Evolutionary conservation across 139 green algal species (phyloP).

Genomic region (Chlorella vulgaris): DNA sequence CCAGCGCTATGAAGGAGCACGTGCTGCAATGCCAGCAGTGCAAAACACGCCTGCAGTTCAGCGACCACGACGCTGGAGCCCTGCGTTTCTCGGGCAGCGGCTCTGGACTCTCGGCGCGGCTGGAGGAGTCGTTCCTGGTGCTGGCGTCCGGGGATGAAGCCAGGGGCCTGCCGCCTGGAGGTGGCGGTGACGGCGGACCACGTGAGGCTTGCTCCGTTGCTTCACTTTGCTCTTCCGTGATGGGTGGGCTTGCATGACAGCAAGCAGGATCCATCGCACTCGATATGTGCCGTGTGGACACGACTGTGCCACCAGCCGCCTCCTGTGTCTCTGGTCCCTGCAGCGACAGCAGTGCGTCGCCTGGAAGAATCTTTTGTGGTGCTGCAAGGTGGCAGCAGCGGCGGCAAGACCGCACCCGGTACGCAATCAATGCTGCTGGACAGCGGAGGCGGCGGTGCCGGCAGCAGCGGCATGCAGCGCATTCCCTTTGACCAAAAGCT

Average conservation of each 20-base stretch:
- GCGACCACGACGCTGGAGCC: conserved; percentile 2
- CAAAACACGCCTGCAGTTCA: conserved; percentile 45
- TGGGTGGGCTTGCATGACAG: no score
- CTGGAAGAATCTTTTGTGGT: conserved; percentile 84
- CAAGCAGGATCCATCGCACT: no score
- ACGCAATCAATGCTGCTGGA: neutral
- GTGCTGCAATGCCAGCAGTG: conserved; percentile 57
- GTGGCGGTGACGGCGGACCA: no score
- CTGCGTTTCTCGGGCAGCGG: conserved; percentile 15
- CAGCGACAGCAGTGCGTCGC: conserved; percentile 5
- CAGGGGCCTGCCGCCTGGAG: no score
- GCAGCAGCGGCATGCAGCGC: conserved; percentile 1
- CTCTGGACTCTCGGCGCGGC: conserved; percentile 2
- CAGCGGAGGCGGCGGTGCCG: no score
- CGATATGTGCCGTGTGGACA: no score
- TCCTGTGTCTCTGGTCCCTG: no score
- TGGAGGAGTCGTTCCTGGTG: conserved; percentile 79
- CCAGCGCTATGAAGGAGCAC: neutral
- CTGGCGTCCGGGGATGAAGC: conserved; percentile 46
- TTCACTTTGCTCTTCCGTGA: no score
- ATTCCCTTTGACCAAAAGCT: conserved; percentile 66
- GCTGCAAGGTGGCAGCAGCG: conserved; percentile 9
- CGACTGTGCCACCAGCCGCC: no score
- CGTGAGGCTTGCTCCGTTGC: no score
- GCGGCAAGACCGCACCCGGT: conserved; percentile 14